A percentile compares a stretch with the other conserved stretches of the same genome.
phyloP scores from a whole-genome alignment of 1,139 yeast species.

The Hanseniaspora uvarum region DNA sequence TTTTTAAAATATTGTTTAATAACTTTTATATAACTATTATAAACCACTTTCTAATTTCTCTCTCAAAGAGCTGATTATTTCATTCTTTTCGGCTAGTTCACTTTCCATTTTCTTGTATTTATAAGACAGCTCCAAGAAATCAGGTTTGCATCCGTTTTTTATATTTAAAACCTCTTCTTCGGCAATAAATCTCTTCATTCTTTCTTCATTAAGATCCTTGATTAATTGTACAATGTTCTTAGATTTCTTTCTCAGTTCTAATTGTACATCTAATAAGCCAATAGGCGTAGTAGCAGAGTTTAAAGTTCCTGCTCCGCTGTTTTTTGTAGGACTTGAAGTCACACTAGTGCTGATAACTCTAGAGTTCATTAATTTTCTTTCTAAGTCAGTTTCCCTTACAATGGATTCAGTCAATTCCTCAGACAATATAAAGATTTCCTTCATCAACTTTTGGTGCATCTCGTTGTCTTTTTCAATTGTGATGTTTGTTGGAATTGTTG shows the following conservation, averaged over 20 bases:
- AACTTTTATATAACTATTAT: background rate
- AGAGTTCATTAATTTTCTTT: constrained; percentile 35
- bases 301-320: constrained; percentile 17
- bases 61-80: constrained; percentile 29
- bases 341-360: background rate
- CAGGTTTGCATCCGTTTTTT: constrained; percentile 46
- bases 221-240: constrained; percentile 43
- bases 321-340: constrained; percentile 1
- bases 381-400: constrained; percentile 52
- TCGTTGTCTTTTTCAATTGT: background rate
- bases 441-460: constrained; percentile 33
- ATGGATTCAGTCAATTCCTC: constrained; percentile 64
- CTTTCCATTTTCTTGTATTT: constrained; percentile 46
- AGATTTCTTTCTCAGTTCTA: constrained; percentile 38
- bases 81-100: constrained; percentile 41
- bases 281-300: constrained; percentile 6
- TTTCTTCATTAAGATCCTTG: constrained; percentile 51
- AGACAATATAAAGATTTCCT: constrained; percentile 58
- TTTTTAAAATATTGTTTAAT: background rate
- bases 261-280: constrained; percentile 24
- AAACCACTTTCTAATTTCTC: background rate
- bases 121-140: constrained; percentile 46
- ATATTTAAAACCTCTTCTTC: constrained; percentile 55
- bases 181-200: constrained; percentile 53
- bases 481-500: background rate